Conservation (phyloP, 1,284 basidiomycete species). For the Anthracocystis walkeri region DNA sequence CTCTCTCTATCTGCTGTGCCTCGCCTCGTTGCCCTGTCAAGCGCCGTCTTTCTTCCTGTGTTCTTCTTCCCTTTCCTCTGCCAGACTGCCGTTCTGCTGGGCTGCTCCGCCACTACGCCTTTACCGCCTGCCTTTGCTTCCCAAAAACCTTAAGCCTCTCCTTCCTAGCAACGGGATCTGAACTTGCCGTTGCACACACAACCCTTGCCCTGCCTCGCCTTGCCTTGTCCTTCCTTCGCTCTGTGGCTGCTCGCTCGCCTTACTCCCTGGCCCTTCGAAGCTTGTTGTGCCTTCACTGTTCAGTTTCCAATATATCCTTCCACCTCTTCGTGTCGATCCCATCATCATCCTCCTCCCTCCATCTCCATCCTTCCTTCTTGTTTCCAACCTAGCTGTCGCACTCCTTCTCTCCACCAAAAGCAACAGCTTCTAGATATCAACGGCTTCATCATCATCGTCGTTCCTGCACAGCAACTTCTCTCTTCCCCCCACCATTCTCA, state of each 20-base stretch:
- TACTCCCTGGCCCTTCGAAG: too few species aligned
- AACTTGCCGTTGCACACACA: not conserved
- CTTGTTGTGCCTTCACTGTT: constrained; percentile 3
- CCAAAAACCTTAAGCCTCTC: constrained; percentile 3
- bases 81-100: not conserved
- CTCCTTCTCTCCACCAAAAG: not conserved
- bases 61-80: not conserved
- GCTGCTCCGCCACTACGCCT: too few species aligned
- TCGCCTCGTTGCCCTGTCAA: too few species aligned
- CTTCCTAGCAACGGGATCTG: constrained; percentile 7
- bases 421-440: not conserved
- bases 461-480: not conserved
- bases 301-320: constrained; percentile 33
- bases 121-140: not conserved
- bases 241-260: not conserved
- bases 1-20: too few species aligned
- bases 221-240: not conserved
- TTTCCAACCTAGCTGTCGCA: not conserved
- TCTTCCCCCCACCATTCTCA: constrained; percentile 3
- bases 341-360: constrained; percentile 8
- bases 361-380: not conserved
- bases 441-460: not conserved
- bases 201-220: too few species aligned
- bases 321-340: constrained; percentile 13
- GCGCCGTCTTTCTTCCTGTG: not conserved